phyloP scores from a whole-genome alignment of 352 stramenopile genomes.

The Globisporangium barbulae region DNA sequence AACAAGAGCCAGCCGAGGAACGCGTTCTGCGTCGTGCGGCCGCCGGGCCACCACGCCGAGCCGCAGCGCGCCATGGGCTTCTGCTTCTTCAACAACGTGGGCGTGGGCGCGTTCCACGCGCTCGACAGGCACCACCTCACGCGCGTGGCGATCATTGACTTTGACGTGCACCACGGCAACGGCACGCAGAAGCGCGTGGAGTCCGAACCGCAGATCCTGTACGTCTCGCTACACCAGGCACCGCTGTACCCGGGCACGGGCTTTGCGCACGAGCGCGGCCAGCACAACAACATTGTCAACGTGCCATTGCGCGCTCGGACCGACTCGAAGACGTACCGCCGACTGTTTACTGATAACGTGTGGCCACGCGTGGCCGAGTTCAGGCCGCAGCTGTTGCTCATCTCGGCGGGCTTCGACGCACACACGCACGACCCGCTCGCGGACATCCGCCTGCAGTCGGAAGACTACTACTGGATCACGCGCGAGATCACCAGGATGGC shows the following conservation, averaged over 20 bases:
- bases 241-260: conserved; percentile 74
- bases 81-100: conserved; percentile 87
- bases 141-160: conserved; percentile 79
- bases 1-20: conserved; percentile 14
- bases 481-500: conserved; percentile 34
- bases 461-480: conserved; percentile 19
- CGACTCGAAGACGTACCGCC: conserved; percentile 61
- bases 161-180: conserved; percentile 91
- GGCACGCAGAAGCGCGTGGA: conserved; percentile 60
- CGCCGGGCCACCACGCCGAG: conserved; percentile 87
- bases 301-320: conserved; percentile 37
- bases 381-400: conserved; percentile 91
- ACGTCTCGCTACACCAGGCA: conserved; percentile 35
- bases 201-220: conserved; percentile 41
- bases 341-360: conserved; percentile 34
- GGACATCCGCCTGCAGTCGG: conserved; percentile 55
- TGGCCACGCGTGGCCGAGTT: conserved; percentile 75
- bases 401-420: conserved; percentile 95
- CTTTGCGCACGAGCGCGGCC: conserved; percentile 40
- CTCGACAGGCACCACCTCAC: conserved; percentile 24
- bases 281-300: conserved; percentile 67
- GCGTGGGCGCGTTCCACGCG: conserved; percentile 58
- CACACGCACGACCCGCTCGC: conserved; percentile 91
- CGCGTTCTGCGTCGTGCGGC: conserved; percentile 63
- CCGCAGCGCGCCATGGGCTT: conserved; percentile 69